Percentiles rank a stretch among this genome's conserved stretches.
Conservation (phyloP, 2,329 filamentous ascomycete species). For the Diaporthe nobilis region DNA sequence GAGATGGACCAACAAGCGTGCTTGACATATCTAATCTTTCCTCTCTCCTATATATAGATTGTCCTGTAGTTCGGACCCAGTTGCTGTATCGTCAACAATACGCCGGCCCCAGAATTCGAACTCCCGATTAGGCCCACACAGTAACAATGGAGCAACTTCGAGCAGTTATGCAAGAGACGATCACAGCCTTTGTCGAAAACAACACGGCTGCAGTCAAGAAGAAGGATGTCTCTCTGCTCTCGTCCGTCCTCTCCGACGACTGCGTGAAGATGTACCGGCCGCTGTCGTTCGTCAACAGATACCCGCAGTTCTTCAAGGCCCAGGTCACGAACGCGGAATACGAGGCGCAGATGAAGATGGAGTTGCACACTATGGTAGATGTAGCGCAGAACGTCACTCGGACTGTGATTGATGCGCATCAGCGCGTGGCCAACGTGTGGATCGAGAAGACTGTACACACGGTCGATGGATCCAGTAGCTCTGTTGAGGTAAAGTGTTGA, state of each 20-base stretch:
- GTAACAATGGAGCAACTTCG: constrained; percentile 31
- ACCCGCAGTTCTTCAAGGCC: constrained; percentile 45
- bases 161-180: constrained; percentile 33
- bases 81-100: neutral
- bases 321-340: constrained; percentile 46
- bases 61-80: neutral
- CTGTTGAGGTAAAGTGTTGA: constrained; percentile 40
- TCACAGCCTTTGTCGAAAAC: constrained; percentile 41
- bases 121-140: neutral
- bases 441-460: constrained; percentile 43
- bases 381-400: constrained; percentile 42
- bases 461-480: constrained; percentile 32
- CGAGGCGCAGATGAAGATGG: constrained; percentile 41
- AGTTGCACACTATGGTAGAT: constrained; percentile 43
- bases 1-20: neutral
- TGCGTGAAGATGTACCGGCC: constrained; percentile 45
- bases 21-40: neutral
- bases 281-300: constrained; percentile 43
- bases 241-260: constrained; percentile 41
- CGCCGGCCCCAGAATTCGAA: neutral
- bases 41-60: constrained; percentile 1
- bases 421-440: constrained; percentile 41
- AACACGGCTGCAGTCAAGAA: constrained; percentile 43
- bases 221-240: constrained; percentile 43
- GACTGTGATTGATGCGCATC: constrained; percentile 42